Conservation (phyloP, 164 flowering plant species). For the Macadamia integrifolia region DNA sequence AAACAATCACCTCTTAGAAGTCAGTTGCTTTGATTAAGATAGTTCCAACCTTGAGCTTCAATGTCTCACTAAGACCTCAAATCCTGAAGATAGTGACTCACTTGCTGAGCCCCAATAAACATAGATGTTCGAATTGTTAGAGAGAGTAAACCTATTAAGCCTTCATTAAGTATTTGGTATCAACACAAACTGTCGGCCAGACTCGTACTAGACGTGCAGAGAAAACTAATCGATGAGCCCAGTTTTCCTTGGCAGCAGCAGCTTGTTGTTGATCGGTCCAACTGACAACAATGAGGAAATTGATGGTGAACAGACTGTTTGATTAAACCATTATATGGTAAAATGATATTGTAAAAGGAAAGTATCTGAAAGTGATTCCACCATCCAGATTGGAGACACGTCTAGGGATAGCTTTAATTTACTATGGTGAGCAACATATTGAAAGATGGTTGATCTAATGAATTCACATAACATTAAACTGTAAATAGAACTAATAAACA, state of each 20-base stretch:
- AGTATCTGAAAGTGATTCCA: neutral
- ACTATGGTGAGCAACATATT: neutral
- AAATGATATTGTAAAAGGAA: neutral
- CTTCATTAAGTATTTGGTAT: neutral
- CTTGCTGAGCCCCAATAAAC: conserved; percentile 71
- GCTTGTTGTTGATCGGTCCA: conserved; percentile 97
- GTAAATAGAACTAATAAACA: no score
- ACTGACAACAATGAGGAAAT: conserved; percentile 31
- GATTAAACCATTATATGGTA: neutral
- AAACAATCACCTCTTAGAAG: neutral
- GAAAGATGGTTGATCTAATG: neutral
- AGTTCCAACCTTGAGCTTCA: neutral
- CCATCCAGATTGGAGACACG: neutral
- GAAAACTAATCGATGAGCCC: conserved; percentile 67
- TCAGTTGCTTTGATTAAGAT: neutral
- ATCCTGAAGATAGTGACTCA: conserved; percentile 34
- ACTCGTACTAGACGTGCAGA: conserved; percentile 86
- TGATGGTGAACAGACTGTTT: neutral
- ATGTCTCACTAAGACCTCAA: conserved; percentile 24
- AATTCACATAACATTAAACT: no score
- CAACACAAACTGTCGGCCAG: neutral
- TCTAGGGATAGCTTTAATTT: neutral
- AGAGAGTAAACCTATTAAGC: neutral
- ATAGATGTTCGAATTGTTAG: conserved; percentile 34
- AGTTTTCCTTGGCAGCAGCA: conserved; percentile 85